Evolutionary conservation across 768 basidiomycete genomes (phyloP).

Genomic region (Mycena vulgaris): DNA sequence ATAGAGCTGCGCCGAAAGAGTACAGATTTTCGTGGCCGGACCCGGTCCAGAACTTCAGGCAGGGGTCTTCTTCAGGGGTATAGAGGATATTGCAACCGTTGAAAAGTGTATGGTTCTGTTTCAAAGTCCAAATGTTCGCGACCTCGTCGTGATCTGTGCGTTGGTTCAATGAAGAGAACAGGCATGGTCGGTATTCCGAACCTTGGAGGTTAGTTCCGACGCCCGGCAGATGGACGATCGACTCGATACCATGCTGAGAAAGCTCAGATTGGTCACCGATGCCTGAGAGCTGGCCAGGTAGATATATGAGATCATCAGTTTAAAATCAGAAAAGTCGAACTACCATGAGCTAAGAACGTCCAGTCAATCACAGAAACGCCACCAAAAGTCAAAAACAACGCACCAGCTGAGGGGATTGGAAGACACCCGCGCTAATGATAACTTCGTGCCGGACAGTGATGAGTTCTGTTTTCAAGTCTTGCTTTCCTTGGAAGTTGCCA

Average conservation of each 20-base stretch:
- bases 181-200: neutral
- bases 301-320: neutral
- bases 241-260: conserved; percentile 43
- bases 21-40: conserved; percentile 44
- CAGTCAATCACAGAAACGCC: neutral
- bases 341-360: conserved; percentile 43
- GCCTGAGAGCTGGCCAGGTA: conserved; percentile 50
- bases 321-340: neutral
- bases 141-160: conserved; percentile 51
- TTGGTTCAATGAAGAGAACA: neutral
- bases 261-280: conserved; percentile 51
- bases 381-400: conserved; percentile 48
- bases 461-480: conserved; percentile 29
- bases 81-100: conserved; percentile 45
- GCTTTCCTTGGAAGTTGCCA: conserved; percentile 46
- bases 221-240: conserved; percentile 50
- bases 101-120: conserved; percentile 46
- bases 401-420: no score
- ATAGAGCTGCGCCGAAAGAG: conserved; percentile 42
- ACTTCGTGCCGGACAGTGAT: conserved; percentile 44
- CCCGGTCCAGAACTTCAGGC: conserved; percentile 44
- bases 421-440: no score
- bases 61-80: conserved; percentile 43
- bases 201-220: conserved; percentile 59
- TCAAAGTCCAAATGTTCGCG: conserved; percentile 48